A percentile compares a stretch with the other conserved stretches of the same genome.
Conservation (phyloP, 805 yeast genomes). For the Kurtzmaniella fragi region DNA sequence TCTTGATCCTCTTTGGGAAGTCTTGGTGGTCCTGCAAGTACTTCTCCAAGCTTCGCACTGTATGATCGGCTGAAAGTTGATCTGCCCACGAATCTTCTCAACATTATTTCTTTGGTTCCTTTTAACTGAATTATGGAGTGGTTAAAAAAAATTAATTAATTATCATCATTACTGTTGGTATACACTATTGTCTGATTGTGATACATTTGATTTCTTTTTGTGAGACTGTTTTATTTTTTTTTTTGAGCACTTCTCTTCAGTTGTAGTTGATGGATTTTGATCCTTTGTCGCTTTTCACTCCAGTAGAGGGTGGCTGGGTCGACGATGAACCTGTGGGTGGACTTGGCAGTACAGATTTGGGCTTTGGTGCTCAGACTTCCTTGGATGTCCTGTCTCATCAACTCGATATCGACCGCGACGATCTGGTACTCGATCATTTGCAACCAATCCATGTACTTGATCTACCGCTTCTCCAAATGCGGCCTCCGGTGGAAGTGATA, state of each 20-base stretch:
- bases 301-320: conserved; percentile 8
- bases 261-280: conserved; percentile 31
- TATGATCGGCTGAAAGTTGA: background rate
- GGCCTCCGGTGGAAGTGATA: conserved; percentile 46
- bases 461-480: conserved; percentile 44
- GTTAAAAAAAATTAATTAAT: no score
- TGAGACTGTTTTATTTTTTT: background rate
- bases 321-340: background rate
- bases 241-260: background rate
- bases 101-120: no score
- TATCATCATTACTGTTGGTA: no score
- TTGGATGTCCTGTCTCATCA: no score
- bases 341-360: background rate
- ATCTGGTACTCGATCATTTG: conserved; percentile 15
- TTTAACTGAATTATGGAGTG: no score
- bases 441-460: conserved; percentile 51
- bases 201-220: no score
- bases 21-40: conserved; percentile 50
- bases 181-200: no score
- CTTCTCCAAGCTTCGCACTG: conserved; percentile 2
- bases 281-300: conserved; percentile 37
- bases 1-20: conserved; percentile 79
- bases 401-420: background rate
- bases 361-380: background rate
- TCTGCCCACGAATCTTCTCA: no score